Conservation (phyloP, 805 yeast genomes). For the Wickerhamiella azymoides region DNA sequence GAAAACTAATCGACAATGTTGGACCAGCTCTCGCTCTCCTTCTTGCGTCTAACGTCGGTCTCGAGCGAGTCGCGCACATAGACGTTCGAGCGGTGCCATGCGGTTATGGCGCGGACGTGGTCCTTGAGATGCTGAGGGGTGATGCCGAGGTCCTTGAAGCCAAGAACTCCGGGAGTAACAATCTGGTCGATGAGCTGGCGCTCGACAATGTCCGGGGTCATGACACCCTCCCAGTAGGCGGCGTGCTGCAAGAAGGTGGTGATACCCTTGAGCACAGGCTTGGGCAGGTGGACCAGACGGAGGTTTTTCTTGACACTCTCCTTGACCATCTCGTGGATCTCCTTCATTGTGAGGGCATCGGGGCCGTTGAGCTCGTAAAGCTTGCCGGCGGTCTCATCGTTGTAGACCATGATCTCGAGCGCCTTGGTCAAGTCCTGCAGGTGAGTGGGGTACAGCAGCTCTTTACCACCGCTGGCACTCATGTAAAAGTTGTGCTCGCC, state of each 20-base stretch:
- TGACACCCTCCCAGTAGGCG: slow-evolving; percentile 33
- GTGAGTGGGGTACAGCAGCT: slow-evolving; percentile 56
- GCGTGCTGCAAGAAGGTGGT: slow-evolving; percentile 28
- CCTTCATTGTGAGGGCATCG: slow-evolving; percentile 45
- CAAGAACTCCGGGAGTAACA: slow-evolving; percentile 44
- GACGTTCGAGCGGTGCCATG: slow-evolving; percentile 21
- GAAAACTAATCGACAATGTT: slow-evolving; percentile 18
- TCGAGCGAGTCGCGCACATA: slow-evolving; percentile 20
- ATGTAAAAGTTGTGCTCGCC: slow-evolving; percentile 45
- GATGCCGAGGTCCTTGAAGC: slow-evolving; percentile 61
- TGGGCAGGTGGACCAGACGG: slow-evolving; percentile 29
- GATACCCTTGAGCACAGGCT: slow-evolving; percentile 26
- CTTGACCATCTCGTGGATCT: slow-evolving; percentile 58
- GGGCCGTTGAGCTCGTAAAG: slow-evolving; percentile 62
- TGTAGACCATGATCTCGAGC: slow-evolving; percentile 63
- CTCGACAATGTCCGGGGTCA: slow-evolving; percentile 61
- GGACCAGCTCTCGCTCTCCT: slow-evolving; percentile 19
- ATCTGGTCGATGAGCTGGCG: slow-evolving; percentile 57
- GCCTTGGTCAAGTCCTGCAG: slow-evolving; percentile 67
- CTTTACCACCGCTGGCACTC: slow-evolving; percentile 51
- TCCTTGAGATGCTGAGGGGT: slow-evolving; percentile 40
- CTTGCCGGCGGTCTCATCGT: slow-evolving; percentile 67
- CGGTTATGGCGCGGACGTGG: slow-evolving; percentile 23
- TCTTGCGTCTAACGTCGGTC: slow-evolving; percentile 19
- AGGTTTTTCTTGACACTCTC: slow-evolving; percentile 38